These are phyloP conservation scores for Fusarium mundagurra DNA, from an alignment of 2,329 filamentous ascomycete genomes.

Conservation along the genomic window DNA sequence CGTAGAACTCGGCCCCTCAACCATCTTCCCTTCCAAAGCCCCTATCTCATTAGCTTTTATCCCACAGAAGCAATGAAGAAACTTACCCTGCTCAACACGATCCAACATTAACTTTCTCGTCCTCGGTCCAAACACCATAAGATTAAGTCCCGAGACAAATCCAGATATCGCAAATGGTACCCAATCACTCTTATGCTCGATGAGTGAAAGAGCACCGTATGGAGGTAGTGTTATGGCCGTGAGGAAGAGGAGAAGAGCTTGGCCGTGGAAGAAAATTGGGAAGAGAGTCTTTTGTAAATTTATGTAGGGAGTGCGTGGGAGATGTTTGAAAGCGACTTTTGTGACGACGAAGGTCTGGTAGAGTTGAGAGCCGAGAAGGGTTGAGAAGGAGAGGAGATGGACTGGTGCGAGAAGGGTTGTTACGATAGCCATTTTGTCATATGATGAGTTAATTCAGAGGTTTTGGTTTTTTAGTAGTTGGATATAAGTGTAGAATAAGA, in stretches of 20 bases:
- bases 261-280: constrained; percentile 52
- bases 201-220: constrained; percentile 43
- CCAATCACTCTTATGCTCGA: constrained; percentile 45
- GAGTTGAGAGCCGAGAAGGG: constrained; percentile 52
- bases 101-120: constrained; percentile 45
- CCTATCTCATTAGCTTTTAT: constrained; percentile 19
- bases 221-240: constrained; percentile 49
- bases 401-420: constrained; percentile 44
- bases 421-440: constrained; percentile 23
- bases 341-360: constrained; percentile 53
- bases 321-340: constrained; percentile 47
- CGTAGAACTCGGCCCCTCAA: constrained; percentile 18
- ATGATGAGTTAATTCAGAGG: not conserved
- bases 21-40: constrained; percentile 6
- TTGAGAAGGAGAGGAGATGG: constrained; percentile 53
- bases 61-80: too few relatives aligned
- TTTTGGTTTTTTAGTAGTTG: not conserved
- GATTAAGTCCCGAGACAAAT: constrained; percentile 46
- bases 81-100: constrained; percentile 39
- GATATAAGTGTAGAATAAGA: not conserved
- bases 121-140: constrained; percentile 50
- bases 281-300: constrained; percentile 54
- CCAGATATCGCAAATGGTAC: constrained; percentile 48
- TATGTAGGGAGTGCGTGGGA: constrained; percentile 50
- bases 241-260: constrained; percentile 48